Percentiles rank a stretch among this genome's conserved stretches.
Conservation (phyloP, 768 basidiomycete genomes). For the Trametes elegans region DNA sequence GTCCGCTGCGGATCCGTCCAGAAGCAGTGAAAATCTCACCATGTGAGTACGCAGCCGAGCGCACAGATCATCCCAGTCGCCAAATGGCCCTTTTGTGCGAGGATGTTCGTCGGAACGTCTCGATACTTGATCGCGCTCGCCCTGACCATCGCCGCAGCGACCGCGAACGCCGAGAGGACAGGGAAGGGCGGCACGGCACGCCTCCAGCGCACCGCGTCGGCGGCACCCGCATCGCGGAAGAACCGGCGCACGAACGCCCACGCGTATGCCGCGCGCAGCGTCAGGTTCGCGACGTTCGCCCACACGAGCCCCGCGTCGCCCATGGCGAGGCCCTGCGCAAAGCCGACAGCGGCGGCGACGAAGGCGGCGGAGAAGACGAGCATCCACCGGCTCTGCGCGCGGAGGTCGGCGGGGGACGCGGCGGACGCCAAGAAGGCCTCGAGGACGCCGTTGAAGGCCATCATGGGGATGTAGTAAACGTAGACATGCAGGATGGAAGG, state of each 20-base stretch:
- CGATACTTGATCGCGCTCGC: conserved; percentile 23
- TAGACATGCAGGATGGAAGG: conserved; percentile 75
- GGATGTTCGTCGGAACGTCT: conserved; percentile 20
- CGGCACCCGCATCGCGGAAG: conserved; percentile 34
- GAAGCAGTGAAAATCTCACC: conserved; percentile 20
- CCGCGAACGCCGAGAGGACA: conserved; percentile 27
- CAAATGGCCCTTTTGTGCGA: conserved; percentile 28
- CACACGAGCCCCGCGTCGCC: conserved; percentile 74
- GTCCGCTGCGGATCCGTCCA: neutral
- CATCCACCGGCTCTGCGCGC: conserved; percentile 80
- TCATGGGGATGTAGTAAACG: conserved; percentile 84
- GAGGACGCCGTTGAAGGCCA: conserved; percentile 87
- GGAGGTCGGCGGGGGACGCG: conserved; percentile 65
- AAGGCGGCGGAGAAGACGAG: conserved; percentile 71
- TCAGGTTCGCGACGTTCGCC: conserved; percentile 70
- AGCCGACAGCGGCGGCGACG: conserved; percentile 49
- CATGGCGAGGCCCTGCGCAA: conserved; percentile 40
- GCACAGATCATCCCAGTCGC: conserved; percentile 25
- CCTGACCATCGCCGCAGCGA: conserved; percentile 24
- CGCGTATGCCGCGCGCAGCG: conserved; percentile 61
- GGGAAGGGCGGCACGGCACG: conserved; percentile 26
- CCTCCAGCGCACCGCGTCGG: conserved; percentile 20
- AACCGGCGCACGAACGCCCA: conserved; percentile 47
- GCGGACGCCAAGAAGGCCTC: conserved; percentile 90
- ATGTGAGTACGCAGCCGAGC: conserved; percentile 23